Evolutionary conservation across 805 yeast genomes (phyloP).

Genomic region (Saturnispora sanitii): DNA sequence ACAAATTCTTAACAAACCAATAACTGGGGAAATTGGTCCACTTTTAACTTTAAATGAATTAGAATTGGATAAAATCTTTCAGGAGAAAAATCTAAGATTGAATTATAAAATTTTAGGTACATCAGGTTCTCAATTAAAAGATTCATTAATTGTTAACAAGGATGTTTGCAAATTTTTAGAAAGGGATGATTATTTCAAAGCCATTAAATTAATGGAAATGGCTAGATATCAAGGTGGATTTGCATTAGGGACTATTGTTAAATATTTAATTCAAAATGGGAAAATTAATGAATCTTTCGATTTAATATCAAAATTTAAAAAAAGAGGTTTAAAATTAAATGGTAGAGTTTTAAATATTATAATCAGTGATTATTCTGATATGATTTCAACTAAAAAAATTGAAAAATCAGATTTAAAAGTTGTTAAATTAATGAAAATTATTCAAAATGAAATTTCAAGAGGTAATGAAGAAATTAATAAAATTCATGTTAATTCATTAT

Average conservation of each 20-base stretch:
- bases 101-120: conserved; percentile 49
- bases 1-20: conserved; percentile 14
- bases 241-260: conserved; percentile 53
- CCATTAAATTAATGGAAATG: conserved; percentile 25
- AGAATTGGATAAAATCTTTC: conserved; percentile 20
- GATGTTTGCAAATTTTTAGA: conserved; percentile 45
- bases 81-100: conserved; percentile 31
- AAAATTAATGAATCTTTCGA: conserved; percentile 41
- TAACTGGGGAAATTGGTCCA: conserved; percentile 20
- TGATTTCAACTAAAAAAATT: conserved; percentile 2
- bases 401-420: conserved; percentile 23
- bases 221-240: conserved; percentile 38
- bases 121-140: conserved; percentile 45
- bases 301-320: conserved; percentile 44
- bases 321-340: conserved; percentile 49
- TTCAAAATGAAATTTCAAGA: conserved; percentile 24
- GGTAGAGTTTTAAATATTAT: conserved; percentile 38
- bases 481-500: conserved; percentile 37
- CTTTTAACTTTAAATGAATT: conserved; percentile 19
- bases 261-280: conserved; percentile 35
- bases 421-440: conserved; percentile 26
- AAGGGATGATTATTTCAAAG: conserved; percentile 42
- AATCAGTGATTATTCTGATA: conserved; percentile 34
- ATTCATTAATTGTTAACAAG: conserved; percentile 44
- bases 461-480: conserved; percentile 24